phyloP scores from a whole-genome alignment of 768 basidiomycete species.

The Lactarius trivialis region DNA sequence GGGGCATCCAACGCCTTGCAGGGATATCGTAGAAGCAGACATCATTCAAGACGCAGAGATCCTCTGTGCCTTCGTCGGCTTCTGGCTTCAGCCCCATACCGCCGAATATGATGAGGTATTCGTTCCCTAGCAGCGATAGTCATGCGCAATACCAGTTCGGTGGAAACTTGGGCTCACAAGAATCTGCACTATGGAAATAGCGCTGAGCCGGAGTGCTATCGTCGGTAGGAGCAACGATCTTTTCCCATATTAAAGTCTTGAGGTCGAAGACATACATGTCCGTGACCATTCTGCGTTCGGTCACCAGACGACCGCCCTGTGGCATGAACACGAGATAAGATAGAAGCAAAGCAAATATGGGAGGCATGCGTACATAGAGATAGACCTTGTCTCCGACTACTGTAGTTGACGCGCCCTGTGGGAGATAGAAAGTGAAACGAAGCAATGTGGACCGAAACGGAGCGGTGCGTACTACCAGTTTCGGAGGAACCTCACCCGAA shows the following conservation, averaged over 20 bases:
- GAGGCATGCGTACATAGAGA: slow-evolving; percentile 59
- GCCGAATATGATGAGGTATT: slow-evolving; percentile 87
- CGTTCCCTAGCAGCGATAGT: slow-evolving; percentile 55
- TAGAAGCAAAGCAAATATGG: not conserved
- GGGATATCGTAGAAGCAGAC: slow-evolving; percentile 82
- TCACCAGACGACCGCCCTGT: slow-evolving; percentile 82
- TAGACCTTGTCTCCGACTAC: slow-evolving; percentile 85
- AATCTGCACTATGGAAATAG: slow-evolving; percentile 92
- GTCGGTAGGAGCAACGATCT: slow-evolving; percentile 49
- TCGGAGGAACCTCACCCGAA: slow-evolving; percentile 79
- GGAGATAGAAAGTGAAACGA: slow-evolving; percentile 4
- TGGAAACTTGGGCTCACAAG: slow-evolving; percentile 44
- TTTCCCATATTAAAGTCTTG: slow-evolving; percentile 74
- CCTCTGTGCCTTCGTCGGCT: slow-evolving; percentile 56
- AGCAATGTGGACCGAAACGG: not conserved
- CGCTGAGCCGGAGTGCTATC: slow-evolving; percentile 74
- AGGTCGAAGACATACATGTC: slow-evolving; percentile 91
- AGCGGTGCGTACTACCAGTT: slow-evolving; percentile 63
- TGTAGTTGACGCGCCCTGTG: slow-evolving; percentile 84
- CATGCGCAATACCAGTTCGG: not conserved
- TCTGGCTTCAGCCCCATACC: slow-evolving; percentile 86
- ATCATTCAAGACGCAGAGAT: slow-evolving; percentile 88
- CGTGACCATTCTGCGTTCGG: slow-evolving; percentile 80
- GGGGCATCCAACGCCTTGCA: slow-evolving; percentile 63
- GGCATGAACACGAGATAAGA: not conserved